These are phyloP conservation scores for Colletotrichum magnum DNA, from an alignment of 2,329 filamentous ascomycete genomes.

Conservation along the genomic window DNA sequence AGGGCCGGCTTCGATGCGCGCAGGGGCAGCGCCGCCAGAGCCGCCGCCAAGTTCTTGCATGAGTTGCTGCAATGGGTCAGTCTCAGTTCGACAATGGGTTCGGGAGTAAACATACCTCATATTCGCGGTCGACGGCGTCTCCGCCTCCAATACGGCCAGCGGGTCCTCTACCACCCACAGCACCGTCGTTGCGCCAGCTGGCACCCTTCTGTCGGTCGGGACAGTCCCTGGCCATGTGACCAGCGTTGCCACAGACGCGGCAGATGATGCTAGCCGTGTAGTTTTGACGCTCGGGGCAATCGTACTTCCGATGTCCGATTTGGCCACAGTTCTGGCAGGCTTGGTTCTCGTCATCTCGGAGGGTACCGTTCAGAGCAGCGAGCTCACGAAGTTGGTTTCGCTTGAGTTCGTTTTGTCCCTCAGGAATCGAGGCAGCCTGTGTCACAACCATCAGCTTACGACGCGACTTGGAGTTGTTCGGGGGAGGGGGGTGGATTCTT, in stretches of 20 bases:
- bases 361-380: slow-evolving; percentile 96
- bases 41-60: slow-evolving; percentile 96
- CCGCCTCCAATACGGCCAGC: slow-evolving; percentile 80
- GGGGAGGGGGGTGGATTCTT: slow-evolving; percentile 56
- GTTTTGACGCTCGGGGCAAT: slow-evolving; percentile 97
- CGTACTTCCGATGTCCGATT: slow-evolving; percentile 98
- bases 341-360: slow-evolving; percentile 99
- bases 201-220: slow-evolving; percentile 92
- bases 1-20: slow-evolving; percentile 89
- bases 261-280: slow-evolving; percentile 99
- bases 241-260: slow-evolving; percentile 96
- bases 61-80: slow-evolving; percentile 78
- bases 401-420: slow-evolving; percentile 99
- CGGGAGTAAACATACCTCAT: slow-evolving; percentile 78
- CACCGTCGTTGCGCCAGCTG: slow-evolving; percentile 89
- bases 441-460: slow-evolving; percentile 43
- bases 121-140: slow-evolving; percentile 92
- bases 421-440: slow-evolving; percentile 96
- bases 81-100: slow-evolving; percentile 3
- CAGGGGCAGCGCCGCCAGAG: slow-evolving; percentile 73
- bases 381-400: slow-evolving; percentile 98
- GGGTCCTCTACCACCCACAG: slow-evolving; percentile 53
- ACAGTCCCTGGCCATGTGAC: slow-evolving; percentile 98
- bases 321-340: slow-evolving; percentile 99
- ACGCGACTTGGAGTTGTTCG: background rate